Conservation (phyloP, 2,329 filamentous ascomycete species). For the Fusarium lateritium region DNA sequence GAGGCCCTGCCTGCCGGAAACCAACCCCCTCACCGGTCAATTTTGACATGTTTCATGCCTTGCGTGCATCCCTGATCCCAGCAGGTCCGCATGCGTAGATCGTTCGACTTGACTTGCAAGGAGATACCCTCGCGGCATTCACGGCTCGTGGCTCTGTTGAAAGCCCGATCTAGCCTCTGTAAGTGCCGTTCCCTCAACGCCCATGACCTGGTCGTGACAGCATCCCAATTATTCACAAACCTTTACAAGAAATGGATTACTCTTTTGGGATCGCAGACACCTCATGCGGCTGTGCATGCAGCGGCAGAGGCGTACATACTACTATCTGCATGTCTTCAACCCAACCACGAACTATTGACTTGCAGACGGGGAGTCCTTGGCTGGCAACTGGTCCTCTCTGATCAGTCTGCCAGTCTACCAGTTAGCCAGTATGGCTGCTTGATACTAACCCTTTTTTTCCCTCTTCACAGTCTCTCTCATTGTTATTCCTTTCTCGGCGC, state of each 20-base stretch:
- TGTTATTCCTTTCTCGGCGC: constrained; percentile 20
- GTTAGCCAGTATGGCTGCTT: neutral
- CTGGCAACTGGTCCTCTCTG: neutral
- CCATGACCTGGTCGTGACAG: constrained; percentile 28
- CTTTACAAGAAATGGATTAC: constrained; percentile 3
- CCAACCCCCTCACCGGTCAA: constrained; percentile 39
- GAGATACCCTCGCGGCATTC: constrained; percentile 28
- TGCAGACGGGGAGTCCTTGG: neutral
- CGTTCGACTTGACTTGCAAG: constrained; percentile 26
- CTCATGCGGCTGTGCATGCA: constrained; percentile 26
- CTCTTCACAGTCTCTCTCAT: neutral
- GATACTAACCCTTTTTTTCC: neutral
- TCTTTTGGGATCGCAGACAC: constrained; percentile 10
- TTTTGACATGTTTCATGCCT: constrained; percentile 42
- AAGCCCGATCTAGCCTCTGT: constrained; percentile 15
- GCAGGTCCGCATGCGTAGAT: constrained; percentile 28
- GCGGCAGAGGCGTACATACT: constrained; percentile 26
- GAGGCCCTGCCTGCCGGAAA: constrained; percentile 34
- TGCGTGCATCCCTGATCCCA: constrained; percentile 33
- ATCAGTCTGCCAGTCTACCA: neutral
- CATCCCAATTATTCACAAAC: constrained; percentile 11
- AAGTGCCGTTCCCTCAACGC: constrained; percentile 26
- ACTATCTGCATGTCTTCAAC: constrained; percentile 15
- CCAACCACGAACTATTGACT: constrained; percentile 15
- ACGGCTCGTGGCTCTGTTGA: constrained; percentile 15